Evolutionary conservation across 2,329 filamentous ascomycete genomes (phyloP).

Genomic region (Aspergillus sergii): DNA sequence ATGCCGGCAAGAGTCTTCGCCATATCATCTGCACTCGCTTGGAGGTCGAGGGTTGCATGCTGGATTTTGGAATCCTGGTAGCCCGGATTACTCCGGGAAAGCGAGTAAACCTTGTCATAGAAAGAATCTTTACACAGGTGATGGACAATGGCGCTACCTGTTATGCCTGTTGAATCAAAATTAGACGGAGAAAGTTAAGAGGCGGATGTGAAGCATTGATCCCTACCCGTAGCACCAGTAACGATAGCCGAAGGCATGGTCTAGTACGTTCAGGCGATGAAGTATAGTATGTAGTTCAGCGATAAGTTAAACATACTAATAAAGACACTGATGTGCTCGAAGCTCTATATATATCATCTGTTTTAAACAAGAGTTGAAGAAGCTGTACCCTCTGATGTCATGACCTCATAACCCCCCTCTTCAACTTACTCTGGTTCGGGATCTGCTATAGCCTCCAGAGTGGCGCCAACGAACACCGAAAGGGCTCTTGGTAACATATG

Average conservation of each 20-base stretch:
- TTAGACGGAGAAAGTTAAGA: conserved; percentile 2
- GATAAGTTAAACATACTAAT: not conserved
- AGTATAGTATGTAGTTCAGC: not conserved
- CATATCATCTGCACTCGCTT: conserved; percentile 37
- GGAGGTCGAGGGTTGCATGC: conserved; percentile 44
- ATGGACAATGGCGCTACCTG: conserved; percentile 43
- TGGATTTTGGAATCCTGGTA: conserved; percentile 38
- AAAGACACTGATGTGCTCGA: not conserved
- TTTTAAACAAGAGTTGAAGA: not conserved
- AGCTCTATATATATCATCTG: not conserved
- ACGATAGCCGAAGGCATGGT: conserved; percentile 34
- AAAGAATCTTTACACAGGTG: conserved; percentile 39
- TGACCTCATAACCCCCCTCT: not conserved
- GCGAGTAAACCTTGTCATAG: conserved; percentile 43
- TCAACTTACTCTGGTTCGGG: too few species aligned
- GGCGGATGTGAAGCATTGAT: not conserved
- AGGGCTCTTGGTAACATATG: too few species aligned
- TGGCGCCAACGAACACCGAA: not conserved
- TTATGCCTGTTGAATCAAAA: conserved; percentile 35
- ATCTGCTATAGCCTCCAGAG: not conserved
- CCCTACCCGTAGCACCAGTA: conserved; percentile 33
- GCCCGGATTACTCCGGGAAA: conserved; percentile 46
- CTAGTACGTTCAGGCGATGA: not conserved
- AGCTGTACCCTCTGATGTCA: not conserved
- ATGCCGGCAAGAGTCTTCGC: conserved; percentile 39